These are phyloP conservation scores for Vitis rupestris DNA, from an alignment of 164 flowering plant genomes.

Conservation along the genomic window DNA sequence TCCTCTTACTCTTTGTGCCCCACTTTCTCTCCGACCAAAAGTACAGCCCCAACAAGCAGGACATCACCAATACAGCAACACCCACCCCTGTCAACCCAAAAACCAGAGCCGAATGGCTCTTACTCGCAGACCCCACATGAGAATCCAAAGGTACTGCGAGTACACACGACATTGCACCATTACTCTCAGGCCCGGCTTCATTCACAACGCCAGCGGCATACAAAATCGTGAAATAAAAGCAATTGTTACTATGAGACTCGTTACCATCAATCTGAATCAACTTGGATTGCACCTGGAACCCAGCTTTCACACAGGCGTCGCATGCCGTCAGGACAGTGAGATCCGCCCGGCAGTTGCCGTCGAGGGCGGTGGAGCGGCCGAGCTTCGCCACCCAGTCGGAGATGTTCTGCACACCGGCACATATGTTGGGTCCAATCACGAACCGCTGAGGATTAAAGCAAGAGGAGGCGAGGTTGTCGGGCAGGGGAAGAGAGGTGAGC, in stretches of 20 bases:
- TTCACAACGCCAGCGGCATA: conserved; percentile 78
- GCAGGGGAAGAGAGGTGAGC: conserved; percentile 40
- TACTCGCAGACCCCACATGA: conserved; percentile 1
- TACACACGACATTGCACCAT: conserved; percentile 48
- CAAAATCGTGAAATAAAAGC: conserved; percentile 58
- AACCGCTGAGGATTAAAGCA: conserved; percentile 48
- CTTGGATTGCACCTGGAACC: conserved; percentile 33
- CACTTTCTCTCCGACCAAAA: conserved; percentile 35
- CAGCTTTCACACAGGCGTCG: conserved; percentile 56
- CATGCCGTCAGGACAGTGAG: conserved; percentile 48
- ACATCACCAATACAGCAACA: conserved; percentile 36
- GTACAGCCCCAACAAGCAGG: conserved; percentile 32
- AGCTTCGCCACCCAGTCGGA: conserved; percentile 53
- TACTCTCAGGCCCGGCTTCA: conserved; percentile 57
- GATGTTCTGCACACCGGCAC: conserved; percentile 46
- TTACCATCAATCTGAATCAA: conserved; percentile 51
- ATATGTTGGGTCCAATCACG: conserved; percentile 35
- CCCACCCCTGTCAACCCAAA: conserved; percentile 48
- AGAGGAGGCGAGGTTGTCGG: conserved; percentile 28
- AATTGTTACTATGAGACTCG: conserved; percentile 38
- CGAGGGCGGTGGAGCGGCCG: conserved; percentile 42
- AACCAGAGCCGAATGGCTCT: conserved; percentile 21
- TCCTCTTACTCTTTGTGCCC: conserved; percentile 13
- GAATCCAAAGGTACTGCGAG: conserved; percentile 34
- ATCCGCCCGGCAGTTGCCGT: conserved; percentile 45